A percentile compares a stretch with the other conserved stretches of the same genome.
These are phyloP conservation scores for Yamadazyma insecticola DNA, from an alignment of 805 yeast species.

Conservation along the genomic window DNA sequence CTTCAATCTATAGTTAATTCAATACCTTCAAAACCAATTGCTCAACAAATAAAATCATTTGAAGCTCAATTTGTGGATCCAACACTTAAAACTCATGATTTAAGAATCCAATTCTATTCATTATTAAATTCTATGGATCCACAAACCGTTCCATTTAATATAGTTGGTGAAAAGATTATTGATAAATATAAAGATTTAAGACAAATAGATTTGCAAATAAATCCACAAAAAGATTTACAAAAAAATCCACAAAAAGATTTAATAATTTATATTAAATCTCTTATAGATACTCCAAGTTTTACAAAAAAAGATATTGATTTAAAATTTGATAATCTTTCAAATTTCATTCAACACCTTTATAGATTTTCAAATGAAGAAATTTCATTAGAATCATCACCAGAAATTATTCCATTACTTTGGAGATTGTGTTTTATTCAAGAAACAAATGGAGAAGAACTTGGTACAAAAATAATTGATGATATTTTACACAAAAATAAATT, in stretches of 20 bases:
- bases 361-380: slow-evolving; percentile 21
- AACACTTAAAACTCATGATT: slow-evolving; percentile 14
- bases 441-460: slow-evolving; percentile 10
- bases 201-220: slow-evolving; percentile 16
- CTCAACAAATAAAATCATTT: slow-evolving; percentile 6
- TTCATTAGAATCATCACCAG: slow-evolving; percentile 19
- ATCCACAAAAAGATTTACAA: slow-evolving; percentile 6
- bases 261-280: slow-evolving; percentile 24
- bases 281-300: slow-evolving; percentile 28
- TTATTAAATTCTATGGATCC: slow-evolving; percentile 24
- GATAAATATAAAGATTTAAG: slow-evolving; percentile 29
- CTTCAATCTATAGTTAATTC: neutral
- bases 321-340: slow-evolving; percentile 20
- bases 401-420: slow-evolving; percentile 33
- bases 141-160: slow-evolving; percentile 18
- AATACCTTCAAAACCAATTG: neutral
- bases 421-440: slow-evolving; percentile 18
- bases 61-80: slow-evolving; percentile 11
- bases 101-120: slow-evolving; percentile 19
- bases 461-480: slow-evolving; percentile 21
- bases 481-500: slow-evolving; percentile 15
- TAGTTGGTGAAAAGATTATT: slow-evolving; percentile 19
- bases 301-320: slow-evolving; percentile 10
- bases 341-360: slow-evolving; percentile 22
- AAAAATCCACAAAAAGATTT: slow-evolving; percentile 23